phyloP scores from a whole-genome alignment of 2,329 filamentous ascomycete genomes.

The Beauveria sp. region DNA sequence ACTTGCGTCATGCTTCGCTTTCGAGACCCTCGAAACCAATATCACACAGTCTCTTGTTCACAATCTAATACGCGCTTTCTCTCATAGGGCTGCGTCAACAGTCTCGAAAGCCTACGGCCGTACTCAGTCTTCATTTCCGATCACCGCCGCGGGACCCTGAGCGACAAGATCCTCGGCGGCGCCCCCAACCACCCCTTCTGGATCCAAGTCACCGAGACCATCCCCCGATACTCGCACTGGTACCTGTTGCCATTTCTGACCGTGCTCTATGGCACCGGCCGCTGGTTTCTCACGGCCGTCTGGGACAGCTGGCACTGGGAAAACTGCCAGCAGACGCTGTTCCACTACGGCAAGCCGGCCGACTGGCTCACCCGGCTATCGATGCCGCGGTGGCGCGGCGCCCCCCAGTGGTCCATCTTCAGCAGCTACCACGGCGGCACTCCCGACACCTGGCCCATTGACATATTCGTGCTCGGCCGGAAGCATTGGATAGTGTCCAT shows the following conservation, averaged over 20 bases:
- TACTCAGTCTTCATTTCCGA: neutral
- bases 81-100: constrained; percentile 5
- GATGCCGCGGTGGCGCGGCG: constrained; percentile 10
- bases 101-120: neutral
- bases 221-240: constrained; percentile 1
- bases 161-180: constrained; percentile 3
- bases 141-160: constrained; percentile 1
- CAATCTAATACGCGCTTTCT: neutral
- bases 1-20: no score
- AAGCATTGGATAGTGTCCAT: constrained; percentile 1
- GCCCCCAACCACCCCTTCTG: constrained; percentile 1
- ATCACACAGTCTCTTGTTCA: neutral
- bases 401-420: constrained; percentile 6
- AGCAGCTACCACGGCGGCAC: constrained; percentile 2
- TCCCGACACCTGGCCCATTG: neutral
- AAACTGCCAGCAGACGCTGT: neutral
- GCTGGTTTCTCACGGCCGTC: constrained; percentile 5
- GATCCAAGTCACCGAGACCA: constrained; percentile 1
- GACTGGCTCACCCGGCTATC: constrained; percentile 5
- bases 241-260: neutral
- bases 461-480: neutral
- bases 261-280: constrained; percentile 1
- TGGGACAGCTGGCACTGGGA: constrained; percentile 7
- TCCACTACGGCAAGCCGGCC: neutral
- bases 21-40: neutral